Evolutionary conservation across 108 stramenopile genomes (phyloP).

Genomic region (Skeletonema marinoi): DNA sequence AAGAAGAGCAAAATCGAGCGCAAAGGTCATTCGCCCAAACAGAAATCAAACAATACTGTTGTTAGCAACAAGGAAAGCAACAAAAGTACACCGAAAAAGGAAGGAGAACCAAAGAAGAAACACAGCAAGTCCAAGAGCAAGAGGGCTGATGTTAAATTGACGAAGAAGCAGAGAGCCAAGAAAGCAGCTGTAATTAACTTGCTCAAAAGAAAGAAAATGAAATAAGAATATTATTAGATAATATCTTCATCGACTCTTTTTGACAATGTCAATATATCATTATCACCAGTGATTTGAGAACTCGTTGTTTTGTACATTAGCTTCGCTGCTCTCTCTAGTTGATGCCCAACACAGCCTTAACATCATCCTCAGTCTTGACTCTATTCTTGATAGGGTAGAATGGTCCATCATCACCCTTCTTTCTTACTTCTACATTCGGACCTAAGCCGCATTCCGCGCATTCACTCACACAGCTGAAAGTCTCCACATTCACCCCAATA

Average conservation of each 20-base stretch:
- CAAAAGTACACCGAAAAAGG: background rate
- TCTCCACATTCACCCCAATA: slow-evolving; percentile 56
- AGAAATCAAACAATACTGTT: background rate
- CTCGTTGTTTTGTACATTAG: slow-evolving; percentile 4
- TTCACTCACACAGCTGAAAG: slow-evolving; percentile 69
- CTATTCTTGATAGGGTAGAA: slow-evolving; percentile 74
- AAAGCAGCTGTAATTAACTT: slow-evolving; percentile 35
- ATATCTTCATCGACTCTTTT: background rate
- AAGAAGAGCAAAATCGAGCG: background rate
- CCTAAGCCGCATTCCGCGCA: slow-evolving; percentile 79
- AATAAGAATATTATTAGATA: background rate
- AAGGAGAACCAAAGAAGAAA: slow-evolving; percentile 2
- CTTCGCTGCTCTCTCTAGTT: background rate
- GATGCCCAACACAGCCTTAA: slow-evolving; percentile 62
- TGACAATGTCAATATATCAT: background rate
- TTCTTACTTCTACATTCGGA: slow-evolving; percentile 68
- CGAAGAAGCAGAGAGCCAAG: slow-evolving; percentile 37
- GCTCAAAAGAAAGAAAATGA: slow-evolving; percentile 7
- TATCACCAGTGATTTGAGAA: background rate
- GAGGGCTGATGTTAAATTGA: slow-evolving; percentile 22
- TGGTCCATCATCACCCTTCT: slow-evolving; percentile 63
- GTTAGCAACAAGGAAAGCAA: background rate
- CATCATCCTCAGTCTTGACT: slow-evolving; percentile 65
- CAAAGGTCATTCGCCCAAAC: background rate
- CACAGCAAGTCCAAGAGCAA: background rate